These are phyloP conservation scores for Cryptosporidium bovis DNA, from an alignment of 169 alveolate species.

Conservation along the genomic window DNA sequence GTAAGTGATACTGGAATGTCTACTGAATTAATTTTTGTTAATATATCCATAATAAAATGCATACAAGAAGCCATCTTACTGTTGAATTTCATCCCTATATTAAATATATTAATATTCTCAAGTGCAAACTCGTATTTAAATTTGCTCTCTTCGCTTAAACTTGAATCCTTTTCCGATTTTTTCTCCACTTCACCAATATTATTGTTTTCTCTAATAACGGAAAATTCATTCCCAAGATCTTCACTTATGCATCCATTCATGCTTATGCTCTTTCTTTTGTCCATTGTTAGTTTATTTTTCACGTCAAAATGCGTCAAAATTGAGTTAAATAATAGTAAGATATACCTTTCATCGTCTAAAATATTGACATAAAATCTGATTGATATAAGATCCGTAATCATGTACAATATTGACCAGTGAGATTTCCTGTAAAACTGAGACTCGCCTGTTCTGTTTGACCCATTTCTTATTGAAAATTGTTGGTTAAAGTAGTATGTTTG, in stretches of 20 bases:
- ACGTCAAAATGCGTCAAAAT: constrained; percentile 29
- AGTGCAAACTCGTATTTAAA: background rate
- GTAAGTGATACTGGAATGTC: constrained; percentile 52
- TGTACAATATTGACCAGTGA: constrained; percentile 59
- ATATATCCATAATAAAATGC: constrained; percentile 32
- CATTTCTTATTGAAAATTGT: constrained; percentile 26
- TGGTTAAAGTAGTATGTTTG: constrained; percentile 31
- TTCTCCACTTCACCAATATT: too few species aligned
- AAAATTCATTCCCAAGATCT: too few species aligned
- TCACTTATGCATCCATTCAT: too few species aligned
- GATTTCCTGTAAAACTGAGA: constrained; percentile 68
- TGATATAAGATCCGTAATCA: constrained; percentile 21
- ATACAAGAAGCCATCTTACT: background rate
- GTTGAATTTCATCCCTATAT: background rate
- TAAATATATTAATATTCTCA: background rate
- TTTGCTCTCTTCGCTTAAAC: too few species aligned
- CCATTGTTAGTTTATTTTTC: background rate
- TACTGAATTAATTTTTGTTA: constrained; percentile 13
- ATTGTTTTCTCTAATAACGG: too few species aligned
- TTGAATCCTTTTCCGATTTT: too few species aligned
- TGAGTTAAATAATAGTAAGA: constrained; percentile 8
- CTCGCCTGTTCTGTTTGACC: constrained; percentile 20
- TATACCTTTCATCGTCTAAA: background rate
- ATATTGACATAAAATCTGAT: constrained; percentile 10
- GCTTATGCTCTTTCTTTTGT: background rate